Base-by-base conservation (phyloP, 306 rosid species). In the Cicer arietinum region DNA sequence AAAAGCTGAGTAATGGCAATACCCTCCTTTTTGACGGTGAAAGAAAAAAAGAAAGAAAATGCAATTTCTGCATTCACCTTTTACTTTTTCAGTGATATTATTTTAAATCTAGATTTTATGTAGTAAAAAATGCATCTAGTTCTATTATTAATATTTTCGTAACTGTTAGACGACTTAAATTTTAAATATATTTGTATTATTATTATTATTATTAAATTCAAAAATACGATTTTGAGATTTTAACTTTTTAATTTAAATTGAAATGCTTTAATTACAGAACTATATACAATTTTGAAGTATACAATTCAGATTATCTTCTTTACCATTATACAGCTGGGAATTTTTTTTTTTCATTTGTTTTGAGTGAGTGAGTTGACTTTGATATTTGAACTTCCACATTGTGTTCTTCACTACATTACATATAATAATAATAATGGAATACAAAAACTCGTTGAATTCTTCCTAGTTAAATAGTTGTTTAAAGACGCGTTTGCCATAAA, bases 1-100 rank as follows among this genome's bases (percentile, higher is more conserved):
- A 75, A 75, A 85, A 81, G 61, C 79, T 17, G 1, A 66, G 69
- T 67, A 69, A 18, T 25, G 35, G 17, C 61, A 57, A 13, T 60
- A 43, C 54, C 62, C 40, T 74, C 56, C 76, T 76, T 58, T 78
- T 82, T 45, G 73, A 57, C 25, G 54, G 56, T 42, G 47, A 73
- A 63, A 82, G 52, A 69, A 68, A 65, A 40, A 71, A 51, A 39
- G 58, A 65, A 20, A 64, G 77, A 62, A 41, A 74, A 59, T 10
- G 58, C 54, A 44, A 14, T 73, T 44, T 67, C 76, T 13, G 57
- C 75, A 70, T 70, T 56, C 80, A 77, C 67, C 69, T 67, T 62
- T 81, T 25, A 53, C 77, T 76, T 63, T 64, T 70, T 3, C 35
- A 30, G 35, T 30, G 35, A 30, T 30, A 30, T 30, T 30, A 30